These are phyloP conservation scores for Veloboletus limbatus DNA, from an alignment of 1,284 basidiomycete genomes.

Conservation along the genomic window DNA sequence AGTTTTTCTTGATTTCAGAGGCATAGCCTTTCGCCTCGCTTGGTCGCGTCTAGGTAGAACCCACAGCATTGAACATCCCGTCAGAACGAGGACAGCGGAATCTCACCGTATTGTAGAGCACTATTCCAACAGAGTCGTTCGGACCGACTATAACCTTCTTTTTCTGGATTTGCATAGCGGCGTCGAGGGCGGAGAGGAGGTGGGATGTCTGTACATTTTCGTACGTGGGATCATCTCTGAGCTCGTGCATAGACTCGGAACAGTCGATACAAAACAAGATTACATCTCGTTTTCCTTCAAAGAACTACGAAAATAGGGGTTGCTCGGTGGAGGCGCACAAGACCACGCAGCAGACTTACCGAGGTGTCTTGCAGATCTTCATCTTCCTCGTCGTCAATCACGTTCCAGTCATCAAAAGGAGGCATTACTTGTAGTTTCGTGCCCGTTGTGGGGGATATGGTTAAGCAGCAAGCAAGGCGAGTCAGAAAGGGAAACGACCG, in stretches of 20 bases:
- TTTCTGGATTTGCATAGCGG: slow-evolving; percentile 82
- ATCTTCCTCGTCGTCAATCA: slow-evolving; percentile 71
- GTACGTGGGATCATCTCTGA: slow-evolving; percentile 59
- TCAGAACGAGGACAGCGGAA: background rate
- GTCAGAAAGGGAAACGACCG: slow-evolving; percentile 8
- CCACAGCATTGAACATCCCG: slow-evolving; percentile 14
- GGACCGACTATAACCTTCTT: slow-evolving; percentile 87
- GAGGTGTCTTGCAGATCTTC: slow-evolving; percentile 71
- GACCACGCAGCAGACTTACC: slow-evolving; percentile 34
- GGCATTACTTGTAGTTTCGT: slow-evolving; percentile 38
- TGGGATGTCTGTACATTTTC: slow-evolving; percentile 65
- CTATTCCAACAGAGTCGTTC: slow-evolving; percentile 82
- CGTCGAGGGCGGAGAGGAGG: slow-evolving; percentile 71
- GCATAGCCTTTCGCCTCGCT: slow-evolving; percentile 50
- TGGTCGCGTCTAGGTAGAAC: slow-evolving; percentile 43
- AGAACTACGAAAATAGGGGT: slow-evolving; percentile 47
- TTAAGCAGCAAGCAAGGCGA: background rate
- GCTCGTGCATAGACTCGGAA: slow-evolving; percentile 82
- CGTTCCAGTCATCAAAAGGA: slow-evolving; percentile 73
- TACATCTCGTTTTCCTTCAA: slow-evolving; percentile 76
- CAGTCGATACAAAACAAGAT: slow-evolving; percentile 94
- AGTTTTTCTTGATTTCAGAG: slow-evolving; percentile 73
- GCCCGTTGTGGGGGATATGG: background rate
- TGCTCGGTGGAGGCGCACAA: background rate
- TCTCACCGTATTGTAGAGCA: slow-evolving; percentile 90